These are phyloP conservation scores for Neospermospora avenae DNA, from an alignment of 2,329 filamentous ascomycete species.

Conservation along the genomic window DNA sequence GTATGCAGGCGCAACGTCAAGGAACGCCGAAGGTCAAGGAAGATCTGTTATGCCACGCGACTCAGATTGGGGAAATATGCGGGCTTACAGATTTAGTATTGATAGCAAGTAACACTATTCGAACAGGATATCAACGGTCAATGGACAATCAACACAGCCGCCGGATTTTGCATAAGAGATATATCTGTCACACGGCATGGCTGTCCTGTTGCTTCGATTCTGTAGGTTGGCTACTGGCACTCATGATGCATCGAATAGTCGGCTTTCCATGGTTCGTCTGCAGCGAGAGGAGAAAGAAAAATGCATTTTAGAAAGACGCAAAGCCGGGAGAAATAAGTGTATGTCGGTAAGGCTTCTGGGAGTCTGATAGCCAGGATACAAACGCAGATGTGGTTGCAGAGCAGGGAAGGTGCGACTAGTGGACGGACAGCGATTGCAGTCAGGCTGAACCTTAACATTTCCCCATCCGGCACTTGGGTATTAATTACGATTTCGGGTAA, in stretches of 20 bases:
- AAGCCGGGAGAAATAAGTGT: neutral
- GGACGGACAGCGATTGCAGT: neutral
- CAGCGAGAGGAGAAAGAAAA: neutral
- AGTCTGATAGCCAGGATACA: neutral
- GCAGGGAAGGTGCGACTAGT: neutral
- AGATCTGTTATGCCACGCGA: conserved; percentile 8
- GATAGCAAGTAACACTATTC: conserved; percentile 5
- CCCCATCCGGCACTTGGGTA: neutral
- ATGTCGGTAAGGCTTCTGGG: neutral
- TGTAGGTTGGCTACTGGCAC: conserved; percentile 17
- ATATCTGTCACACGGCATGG: conserved; percentile 24
- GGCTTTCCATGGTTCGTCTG: neutral
- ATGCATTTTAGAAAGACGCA: neutral
- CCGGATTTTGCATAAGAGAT: conserved; percentile 8
- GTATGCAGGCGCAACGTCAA: neutral
- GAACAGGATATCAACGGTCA: conserved; percentile 16
- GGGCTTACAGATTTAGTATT: conserved; percentile 13
- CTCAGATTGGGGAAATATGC: conserved; percentile 4
- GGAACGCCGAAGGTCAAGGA: neutral
- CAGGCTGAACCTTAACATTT: neutral
- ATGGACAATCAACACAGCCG: conserved; percentile 17
- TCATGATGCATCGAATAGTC: conserved; percentile 10
- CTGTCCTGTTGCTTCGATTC: conserved; percentile 15
- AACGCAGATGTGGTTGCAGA: neutral
- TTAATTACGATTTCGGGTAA: neutral